Evolutionary conservation across 129 eudicot species (phyloP).

Genomic region (Logfia minima): DNA sequence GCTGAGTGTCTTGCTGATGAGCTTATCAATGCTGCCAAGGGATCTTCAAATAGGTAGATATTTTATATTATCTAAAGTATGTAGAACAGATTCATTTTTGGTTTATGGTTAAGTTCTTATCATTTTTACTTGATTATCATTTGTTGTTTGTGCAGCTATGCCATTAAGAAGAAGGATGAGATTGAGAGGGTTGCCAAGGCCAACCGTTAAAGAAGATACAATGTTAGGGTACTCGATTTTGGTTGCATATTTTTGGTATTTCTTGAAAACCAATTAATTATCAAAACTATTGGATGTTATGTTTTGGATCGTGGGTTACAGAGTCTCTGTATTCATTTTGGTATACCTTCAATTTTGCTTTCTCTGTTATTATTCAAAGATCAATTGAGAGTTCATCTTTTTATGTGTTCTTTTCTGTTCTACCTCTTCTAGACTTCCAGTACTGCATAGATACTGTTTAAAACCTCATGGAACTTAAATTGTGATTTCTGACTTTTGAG

Average conservation of each 20-base stretch:
- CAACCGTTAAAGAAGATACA: constrained; percentile 51
- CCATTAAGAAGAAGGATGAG: constrained; percentile 81
- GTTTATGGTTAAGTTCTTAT: not conserved
- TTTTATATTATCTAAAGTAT: too few species aligned
- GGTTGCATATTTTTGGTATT: constrained; percentile 24
- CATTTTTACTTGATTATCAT: not conserved
- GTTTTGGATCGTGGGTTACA: constrained; percentile 27
- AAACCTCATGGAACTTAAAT: not conserved
- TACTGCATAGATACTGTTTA: too few species aligned
- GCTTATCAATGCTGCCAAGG: constrained; percentile 86
- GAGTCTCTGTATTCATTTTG: not conserved
- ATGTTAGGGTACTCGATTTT: constrained; percentile 29
- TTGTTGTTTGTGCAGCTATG: constrained; percentile 48
- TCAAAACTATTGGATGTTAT: constrained; percentile 14
- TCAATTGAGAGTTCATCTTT: not conserved
- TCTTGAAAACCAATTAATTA: constrained; percentile 17
- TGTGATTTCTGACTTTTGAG: not conserved
- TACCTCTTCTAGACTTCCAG: too few species aligned
- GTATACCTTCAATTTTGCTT: not conserved
- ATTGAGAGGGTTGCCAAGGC: constrained; percentile 87
- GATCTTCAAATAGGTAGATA: constrained; percentile 71
- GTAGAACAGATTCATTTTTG: not conserved
- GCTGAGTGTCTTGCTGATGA: constrained; percentile 88
- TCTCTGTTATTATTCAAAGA: not conserved
- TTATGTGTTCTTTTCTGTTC: not conserved